These are phyloP conservation scores for Rosa persica DNA, from an alignment of 306 rosid genomes.

Conservation along the genomic window DNA sequence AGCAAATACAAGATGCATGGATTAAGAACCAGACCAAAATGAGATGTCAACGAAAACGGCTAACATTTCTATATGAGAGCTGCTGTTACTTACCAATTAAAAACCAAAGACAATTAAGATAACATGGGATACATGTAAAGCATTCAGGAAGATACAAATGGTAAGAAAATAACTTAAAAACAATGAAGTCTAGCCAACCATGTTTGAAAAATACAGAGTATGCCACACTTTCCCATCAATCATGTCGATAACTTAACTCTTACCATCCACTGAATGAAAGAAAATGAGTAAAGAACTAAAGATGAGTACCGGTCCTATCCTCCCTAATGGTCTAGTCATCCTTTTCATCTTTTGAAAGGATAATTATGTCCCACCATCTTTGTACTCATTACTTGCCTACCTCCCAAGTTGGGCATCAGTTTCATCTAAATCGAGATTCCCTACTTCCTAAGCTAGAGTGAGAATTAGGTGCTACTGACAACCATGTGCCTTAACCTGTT, in stretches of 20 bases:
- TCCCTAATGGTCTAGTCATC: background rate
- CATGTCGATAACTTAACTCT: background rate
- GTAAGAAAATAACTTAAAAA: background rate
- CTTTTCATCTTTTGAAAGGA: constrained; percentile 8
- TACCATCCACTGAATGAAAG: background rate
- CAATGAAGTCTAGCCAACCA: background rate
- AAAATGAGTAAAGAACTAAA: background rate
- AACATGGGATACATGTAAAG: background rate
- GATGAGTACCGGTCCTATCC: background rate
- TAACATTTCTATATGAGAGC: background rate
- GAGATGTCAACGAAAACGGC: background rate
- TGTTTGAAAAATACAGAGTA: background rate
- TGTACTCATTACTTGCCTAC: constrained; percentile 10
- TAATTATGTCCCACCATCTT: constrained; percentile 17
- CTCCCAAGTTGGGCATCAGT: constrained; percentile 17
- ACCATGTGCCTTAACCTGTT: constrained; percentile 21
- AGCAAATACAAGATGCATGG: background rate
- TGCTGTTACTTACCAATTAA: background rate
- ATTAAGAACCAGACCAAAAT: background rate
- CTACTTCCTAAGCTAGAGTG: background rate
- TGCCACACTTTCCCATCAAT: background rate
- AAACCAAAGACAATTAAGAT: background rate
- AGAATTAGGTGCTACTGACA: constrained; percentile 8
- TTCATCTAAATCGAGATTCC: constrained; percentile 3
- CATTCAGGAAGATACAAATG: background rate